A percentile compares a stretch with the other conserved stretches of the same genome.
Evolutionary conservation across 805 yeast genomes (phyloP).

Genomic region (Jamesozyma lodderae): DNA sequence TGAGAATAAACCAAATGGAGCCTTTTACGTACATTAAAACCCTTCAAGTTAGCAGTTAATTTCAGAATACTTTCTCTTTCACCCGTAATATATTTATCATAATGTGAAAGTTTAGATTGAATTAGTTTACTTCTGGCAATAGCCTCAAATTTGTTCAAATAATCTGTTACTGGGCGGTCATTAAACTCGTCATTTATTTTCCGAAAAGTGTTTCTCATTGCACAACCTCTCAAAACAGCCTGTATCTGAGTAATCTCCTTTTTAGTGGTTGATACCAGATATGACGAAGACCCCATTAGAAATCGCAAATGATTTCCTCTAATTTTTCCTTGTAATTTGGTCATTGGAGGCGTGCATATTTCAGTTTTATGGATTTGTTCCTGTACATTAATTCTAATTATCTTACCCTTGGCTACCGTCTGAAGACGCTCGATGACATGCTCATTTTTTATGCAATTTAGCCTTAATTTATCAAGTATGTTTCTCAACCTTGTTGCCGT

Average conservation of each 20-base stretch:
- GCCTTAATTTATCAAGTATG: slow-evolving; percentile 17
- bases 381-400: slow-evolving; percentile 21
- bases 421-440: slow-evolving; percentile 28
- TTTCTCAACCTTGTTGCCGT: slow-evolving; percentile 37
- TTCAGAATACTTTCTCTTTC: slow-evolving; percentile 1
- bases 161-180: too few species aligned
- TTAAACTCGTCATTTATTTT: background rate
- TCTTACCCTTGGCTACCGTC: slow-evolving; percentile 33
- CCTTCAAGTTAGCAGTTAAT: slow-evolving; percentile 13
- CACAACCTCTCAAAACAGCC: slow-evolving; percentile 45
- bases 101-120: background rate
- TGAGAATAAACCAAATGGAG: background rate
- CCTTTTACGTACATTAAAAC: slow-evolving; percentile 5
- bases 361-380: slow-evolving; percentile 2
- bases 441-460: slow-evolving; percentile 23
- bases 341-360: slow-evolving; percentile 7
- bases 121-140: background rate
- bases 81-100: slow-evolving; percentile 20
- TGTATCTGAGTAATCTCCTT: slow-evolving; percentile 42
- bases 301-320: slow-evolving; percentile 7
- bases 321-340: slow-evolving; percentile 18
- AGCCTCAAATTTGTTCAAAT: background rate
- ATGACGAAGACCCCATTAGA: background rate
- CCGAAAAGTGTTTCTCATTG: background rate
- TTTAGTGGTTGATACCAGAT: background rate